Evolutionary conservation across 257 asterid species (phyloP), one percentile per base, ranked within the genome.

Genomic region (Jacaranda mimosifolia): DNA sequence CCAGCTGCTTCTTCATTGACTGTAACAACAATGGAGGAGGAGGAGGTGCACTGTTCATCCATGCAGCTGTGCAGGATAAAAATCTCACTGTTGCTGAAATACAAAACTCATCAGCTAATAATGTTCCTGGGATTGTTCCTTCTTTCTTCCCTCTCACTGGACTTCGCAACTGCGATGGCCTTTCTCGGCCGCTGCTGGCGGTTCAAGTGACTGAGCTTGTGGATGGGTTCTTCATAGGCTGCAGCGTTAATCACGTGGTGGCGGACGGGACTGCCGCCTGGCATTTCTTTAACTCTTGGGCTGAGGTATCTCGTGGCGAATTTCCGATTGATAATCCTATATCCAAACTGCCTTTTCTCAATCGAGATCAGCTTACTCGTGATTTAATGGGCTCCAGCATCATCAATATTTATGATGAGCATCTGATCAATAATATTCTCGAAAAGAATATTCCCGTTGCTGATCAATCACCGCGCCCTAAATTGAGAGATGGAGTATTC

Each of bases 241-340:
- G 77, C 73, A 82, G 81, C 60, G 57, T 80, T 17, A 85, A 82
- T 48, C 89, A 85, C 67, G 11, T 80, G 19, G 4, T 74, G 0
- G 87, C 43, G 1, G 87, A 80, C 43, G 89, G 87, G 39, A 80
- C 89, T 7, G 81, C 89, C 0, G 82, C 82, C 81, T 85, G 85
- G 83, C 81, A 58, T 35, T 82, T 85, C 76, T 59, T 85, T 63
- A 83, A 80, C 70, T 82, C 85, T 0, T 85, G 89, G 89, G 83
- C 89, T 0, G 84, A 83, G 67, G 75, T 85, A 2, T 85, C 83
- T 6, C 85, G 87, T 15, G 85, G 79, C 21, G 59, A 55, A 11
- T 1, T 9, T 42, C n/a, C 15, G 0, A n/a, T 9, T 9, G 4
- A 3, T 52, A 12, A 52, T 64, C 58, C 42, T 3, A 36, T 79